Conservation (phyloP, 306 rosid species). For the Rosa persica region DNA sequence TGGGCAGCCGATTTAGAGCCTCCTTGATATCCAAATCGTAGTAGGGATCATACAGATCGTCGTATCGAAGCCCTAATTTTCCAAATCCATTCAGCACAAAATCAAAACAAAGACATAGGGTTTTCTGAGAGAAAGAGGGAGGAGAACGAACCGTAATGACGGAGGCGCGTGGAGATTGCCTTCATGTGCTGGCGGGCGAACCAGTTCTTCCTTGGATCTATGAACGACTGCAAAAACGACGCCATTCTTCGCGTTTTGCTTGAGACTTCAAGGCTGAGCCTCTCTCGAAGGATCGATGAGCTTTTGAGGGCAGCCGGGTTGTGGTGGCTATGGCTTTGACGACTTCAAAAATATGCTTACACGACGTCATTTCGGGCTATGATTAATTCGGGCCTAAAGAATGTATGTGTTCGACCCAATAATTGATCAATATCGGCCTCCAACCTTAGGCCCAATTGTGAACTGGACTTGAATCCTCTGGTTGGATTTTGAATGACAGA, state of each 20-base stretch:
- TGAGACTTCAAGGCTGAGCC: not conserved
- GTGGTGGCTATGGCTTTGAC: slow-evolving; percentile 15
- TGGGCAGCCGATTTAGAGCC: slow-evolving; percentile 83
- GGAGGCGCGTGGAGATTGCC: slow-evolving; percentile 69
- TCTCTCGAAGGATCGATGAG: slow-evolving; percentile 9
- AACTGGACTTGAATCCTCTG: not conserved
- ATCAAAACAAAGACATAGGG: slow-evolving; percentile 27
- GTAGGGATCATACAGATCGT: slow-evolving; percentile 83
- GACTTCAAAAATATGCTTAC: not conserved
- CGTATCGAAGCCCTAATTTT: slow-evolving; percentile 79
- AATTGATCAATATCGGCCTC: not conserved
- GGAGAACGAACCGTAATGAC: slow-evolving; percentile 54
- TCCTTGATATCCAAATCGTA: slow-evolving; percentile 88
- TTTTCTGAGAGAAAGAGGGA: not conserved
- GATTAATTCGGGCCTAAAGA: not conserved
- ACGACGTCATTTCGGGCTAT: not conserved
- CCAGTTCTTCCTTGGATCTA: slow-evolving; percentile 86
- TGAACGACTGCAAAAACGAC: slow-evolving; percentile 54
- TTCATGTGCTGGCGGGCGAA: slow-evolving; percentile 86
- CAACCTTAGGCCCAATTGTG: not conserved
- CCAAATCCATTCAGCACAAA: not conserved
- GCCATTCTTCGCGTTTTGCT: slow-evolving; percentile 44
- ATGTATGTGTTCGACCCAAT: too few species aligned
- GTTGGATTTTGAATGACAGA: too few species aligned
- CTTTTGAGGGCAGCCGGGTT: not conserved